phyloP scores from a whole-genome alignment of 2,329 filamentous ascomycete species.

The Botrytis fragariae region DNA sequence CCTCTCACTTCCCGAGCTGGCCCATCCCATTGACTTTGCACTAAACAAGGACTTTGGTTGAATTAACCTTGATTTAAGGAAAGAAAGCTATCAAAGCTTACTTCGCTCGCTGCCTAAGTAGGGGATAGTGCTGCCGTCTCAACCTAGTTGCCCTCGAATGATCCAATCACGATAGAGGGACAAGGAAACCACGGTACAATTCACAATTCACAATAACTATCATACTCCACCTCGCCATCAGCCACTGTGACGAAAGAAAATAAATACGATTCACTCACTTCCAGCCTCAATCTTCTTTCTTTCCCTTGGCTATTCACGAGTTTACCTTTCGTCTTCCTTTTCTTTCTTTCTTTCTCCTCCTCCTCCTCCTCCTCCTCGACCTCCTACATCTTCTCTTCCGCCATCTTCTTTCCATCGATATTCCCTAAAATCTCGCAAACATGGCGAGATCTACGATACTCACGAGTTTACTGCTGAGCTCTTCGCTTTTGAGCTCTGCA shows the following conservation, averaged over 20 bases:
- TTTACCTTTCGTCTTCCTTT: not conserved
- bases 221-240: slow-evolving; percentile 7
- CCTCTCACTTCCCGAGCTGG: not conserved
- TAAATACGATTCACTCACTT: slow-evolving; percentile 4
- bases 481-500: slow-evolving; percentile 14
- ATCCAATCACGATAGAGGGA: not conserved
- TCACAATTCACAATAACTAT: not conserved
- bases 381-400: not conserved
- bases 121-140: not conserved
- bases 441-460: slow-evolving; percentile 14
- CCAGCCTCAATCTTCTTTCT: not conserved
- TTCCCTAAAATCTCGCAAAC: not conserved
- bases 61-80: slow-evolving; percentile 2
- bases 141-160: not conserved
- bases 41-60: not conserved
- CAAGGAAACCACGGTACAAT: not conserved
- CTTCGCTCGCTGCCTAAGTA: not conserved
- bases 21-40: not conserved
- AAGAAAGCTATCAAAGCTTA: not conserved
- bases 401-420: not conserved
- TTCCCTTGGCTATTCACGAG: not conserved
- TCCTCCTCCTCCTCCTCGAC: not conserved
- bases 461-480: slow-evolving; percentile 6
- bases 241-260: not conserved
- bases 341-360: not conserved